These are phyloP conservation scores for Neurospora sp. DNA, from an alignment of 495 filamentous ascomycete genomes.

Conservation along the genomic window DNA sequence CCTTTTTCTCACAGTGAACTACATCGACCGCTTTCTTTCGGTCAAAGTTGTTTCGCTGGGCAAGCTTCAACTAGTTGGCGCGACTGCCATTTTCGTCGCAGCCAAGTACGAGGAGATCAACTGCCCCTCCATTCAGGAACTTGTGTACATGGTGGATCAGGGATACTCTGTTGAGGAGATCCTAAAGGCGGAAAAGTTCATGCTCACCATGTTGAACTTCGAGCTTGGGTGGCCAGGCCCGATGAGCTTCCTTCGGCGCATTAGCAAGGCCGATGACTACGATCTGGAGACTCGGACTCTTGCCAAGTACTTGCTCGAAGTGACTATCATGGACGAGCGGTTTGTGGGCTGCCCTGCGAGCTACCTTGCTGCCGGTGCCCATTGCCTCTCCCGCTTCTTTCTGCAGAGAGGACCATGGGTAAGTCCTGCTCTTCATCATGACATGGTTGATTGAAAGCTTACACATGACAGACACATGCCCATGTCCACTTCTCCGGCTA, in stretches of 20 bases:
- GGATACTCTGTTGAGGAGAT: constrained; percentile 87
- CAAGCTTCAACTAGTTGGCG: constrained; percentile 92
- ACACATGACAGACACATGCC: constrained; percentile 49
- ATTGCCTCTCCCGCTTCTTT: constrained; percentile 85
- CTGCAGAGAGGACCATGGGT: constrained; percentile 88
- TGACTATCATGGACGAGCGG: constrained; percentile 96
- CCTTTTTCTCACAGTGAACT: constrained; percentile 85
- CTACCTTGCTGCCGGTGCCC: constrained; percentile 83
- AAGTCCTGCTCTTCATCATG: constrained; percentile 26
- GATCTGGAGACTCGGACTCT: constrained; percentile 91
- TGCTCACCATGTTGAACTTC: constrained; percentile 91
- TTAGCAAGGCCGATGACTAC: constrained; percentile 98
- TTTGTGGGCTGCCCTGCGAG: constrained; percentile 88
- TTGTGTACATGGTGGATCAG: constrained; percentile 95
- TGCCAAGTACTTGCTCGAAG: constrained; percentile 95
- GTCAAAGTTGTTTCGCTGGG: constrained; percentile 87
- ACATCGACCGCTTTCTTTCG: constrained; percentile 93
- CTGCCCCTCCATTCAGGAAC: constrained; percentile 86
- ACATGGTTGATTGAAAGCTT: constrained; percentile 15
- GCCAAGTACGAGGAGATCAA: constrained; percentile 99
- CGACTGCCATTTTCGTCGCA: constrained; percentile 90
- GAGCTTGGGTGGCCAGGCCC: constrained; percentile 95
- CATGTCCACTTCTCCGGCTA: constrained; percentile 92
- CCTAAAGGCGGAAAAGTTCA: constrained; percentile 94
- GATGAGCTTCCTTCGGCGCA: constrained; percentile 92